A percentile compares a stretch with the other conserved stretches of the same genome.
phyloP scores from a whole-genome alignment of 306 rosid species.

The Cucumis sativus region DNA sequence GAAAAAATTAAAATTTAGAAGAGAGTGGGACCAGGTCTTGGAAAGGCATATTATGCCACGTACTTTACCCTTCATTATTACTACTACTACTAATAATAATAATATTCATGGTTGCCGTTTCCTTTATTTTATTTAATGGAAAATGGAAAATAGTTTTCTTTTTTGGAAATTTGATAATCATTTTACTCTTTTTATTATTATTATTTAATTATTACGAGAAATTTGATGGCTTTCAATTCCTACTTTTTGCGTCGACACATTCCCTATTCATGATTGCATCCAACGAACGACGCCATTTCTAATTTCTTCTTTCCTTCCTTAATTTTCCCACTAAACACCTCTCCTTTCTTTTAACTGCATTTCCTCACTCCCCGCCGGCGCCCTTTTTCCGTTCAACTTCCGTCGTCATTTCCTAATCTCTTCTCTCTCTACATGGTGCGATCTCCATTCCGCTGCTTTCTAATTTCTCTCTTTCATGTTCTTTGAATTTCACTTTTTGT shows the following conservation, averaged over 20 bases:
- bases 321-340: not conserved
- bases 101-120: not conserved
- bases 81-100: not conserved
- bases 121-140: not conserved
- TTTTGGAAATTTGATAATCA: not conserved
- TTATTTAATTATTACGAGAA: constrained; percentile 1
- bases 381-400: not conserved
- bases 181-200: not conserved
- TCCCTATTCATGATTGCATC: constrained; percentile 5
- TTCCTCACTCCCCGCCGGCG: constrained; percentile 6
- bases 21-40: not conserved
- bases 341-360: not conserved
- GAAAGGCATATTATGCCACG: not conserved
- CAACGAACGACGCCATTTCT: constrained; percentile 11
- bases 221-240: constrained; percentile 3
- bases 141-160: not conserved
- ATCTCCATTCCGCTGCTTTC: not conserved
- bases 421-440: not conserved
- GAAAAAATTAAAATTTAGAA: not conserved
- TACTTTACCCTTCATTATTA: not conserved
- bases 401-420: not conserved
- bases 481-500: not conserved
- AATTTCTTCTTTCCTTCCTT: not conserved
- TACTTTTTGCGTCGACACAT: constrained; percentile 9
- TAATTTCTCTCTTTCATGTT: not conserved